Evolutionary conservation across 2,329 filamentous ascomycete species (phyloP).

Genomic region (Penicillium sp.): DNA sequence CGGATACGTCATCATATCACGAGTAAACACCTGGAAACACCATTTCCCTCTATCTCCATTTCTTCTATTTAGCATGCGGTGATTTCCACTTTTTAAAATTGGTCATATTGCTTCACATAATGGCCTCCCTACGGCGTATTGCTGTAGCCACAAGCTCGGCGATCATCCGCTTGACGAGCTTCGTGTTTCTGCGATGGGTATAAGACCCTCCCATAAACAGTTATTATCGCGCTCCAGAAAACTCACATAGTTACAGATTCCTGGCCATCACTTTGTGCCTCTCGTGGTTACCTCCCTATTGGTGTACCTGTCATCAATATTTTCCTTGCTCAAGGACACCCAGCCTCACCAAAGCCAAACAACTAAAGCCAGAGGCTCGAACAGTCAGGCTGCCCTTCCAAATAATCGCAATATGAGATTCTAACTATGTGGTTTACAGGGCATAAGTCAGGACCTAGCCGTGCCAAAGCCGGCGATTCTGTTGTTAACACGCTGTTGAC

Average conservation of each 20-base stretch:
- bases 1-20: slow-evolving; percentile 7
- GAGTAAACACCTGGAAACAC: background rate
- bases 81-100: background rate
- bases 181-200: slow-evolving; percentile 48
- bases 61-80: background rate
- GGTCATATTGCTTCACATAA: slow-evolving; percentile 13
- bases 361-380: slow-evolving; percentile 1
- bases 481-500: slow-evolving; percentile 66
- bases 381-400: slow-evolving; percentile 3
- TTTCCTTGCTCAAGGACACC: slow-evolving; percentile 16
- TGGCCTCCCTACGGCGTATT: slow-evolving; percentile 34
- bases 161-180: slow-evolving; percentile 35
- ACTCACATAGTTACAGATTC: slow-evolving; percentile 32
- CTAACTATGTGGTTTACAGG: background rate
- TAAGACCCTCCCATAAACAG: background rate
- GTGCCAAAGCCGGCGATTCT: slow-evolving; percentile 18
- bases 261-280: slow-evolving; percentile 35
- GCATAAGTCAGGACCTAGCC: background rate
- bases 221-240: background rate
- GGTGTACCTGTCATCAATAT: slow-evolving; percentile 46
- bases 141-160: slow-evolving; percentile 38
- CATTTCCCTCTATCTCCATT: background rate
- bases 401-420: background rate
- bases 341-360: background rate
- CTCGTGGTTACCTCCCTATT: slow-evolving; percentile 42